Base-by-base conservation (phyloP, 176 grass and related monocot genomes). In the Phyllostachys edulis region DNA sequence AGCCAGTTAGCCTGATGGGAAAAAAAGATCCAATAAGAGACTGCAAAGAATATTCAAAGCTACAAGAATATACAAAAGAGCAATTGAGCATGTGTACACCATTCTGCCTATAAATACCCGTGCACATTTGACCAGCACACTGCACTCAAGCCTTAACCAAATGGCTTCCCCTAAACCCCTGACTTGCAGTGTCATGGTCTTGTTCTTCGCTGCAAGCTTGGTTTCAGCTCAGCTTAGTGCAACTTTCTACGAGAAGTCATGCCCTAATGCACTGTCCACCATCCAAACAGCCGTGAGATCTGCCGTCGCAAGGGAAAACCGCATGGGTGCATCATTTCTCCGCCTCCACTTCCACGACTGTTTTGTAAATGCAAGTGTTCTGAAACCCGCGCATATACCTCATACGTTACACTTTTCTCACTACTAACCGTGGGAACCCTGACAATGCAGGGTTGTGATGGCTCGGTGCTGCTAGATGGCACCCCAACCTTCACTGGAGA, bases 341-440 rank as follows among this genome's bases (percentile, higher is more conserved):
- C 85, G 90, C 49, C 90, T 94, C 73, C 88, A 90, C 80, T 95
- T 92, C 70, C 88, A 90, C 34, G 90, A 92, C 84, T 92, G 88
- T 65, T 95, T 90, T 42, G 88, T 90, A 18, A 90, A 92, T n/a
- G 88, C 47, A 90, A 80, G 71, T 83, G 9, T 47, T 47, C 23
- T 54, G 9, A 20, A 5, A 73, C 59, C 38, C 63, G 41, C 3
- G 49, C 17, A 37, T n/a, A 73, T 23, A 17, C 9, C 40, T 61
- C 46, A 14, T 14, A 47, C 0, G 13, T 49, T 5, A 15, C 47
- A 49, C 9, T 5, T 15, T 47, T 49, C 47, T 49, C 47, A n/a
- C 2, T 20, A 21, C 18, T 54, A 20, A 54, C 50, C 15, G 16
- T 18, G 16, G 50, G 14, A 54, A 49, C 16, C 47, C 13, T 49